Conservation (phyloP, 768 basidiomycete species). For the Boletellus emodensis region DNA sequence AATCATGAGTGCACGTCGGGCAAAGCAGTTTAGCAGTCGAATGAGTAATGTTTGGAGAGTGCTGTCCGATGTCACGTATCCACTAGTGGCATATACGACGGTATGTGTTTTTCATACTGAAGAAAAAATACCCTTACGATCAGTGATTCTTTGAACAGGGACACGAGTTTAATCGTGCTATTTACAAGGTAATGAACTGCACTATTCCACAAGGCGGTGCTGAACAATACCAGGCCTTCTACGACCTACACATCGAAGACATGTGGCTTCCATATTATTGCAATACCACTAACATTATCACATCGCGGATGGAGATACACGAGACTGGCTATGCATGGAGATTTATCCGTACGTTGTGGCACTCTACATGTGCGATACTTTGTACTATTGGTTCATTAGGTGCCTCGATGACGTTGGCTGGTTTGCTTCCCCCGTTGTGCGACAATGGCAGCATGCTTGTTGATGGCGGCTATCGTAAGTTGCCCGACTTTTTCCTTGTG, state of each 20-base stretch:
- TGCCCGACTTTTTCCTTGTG: neutral
- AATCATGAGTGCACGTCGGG: conserved; percentile 76
- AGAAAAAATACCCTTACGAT: neutral
- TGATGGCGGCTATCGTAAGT: conserved; percentile 83
- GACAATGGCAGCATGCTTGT: conserved; percentile 92
- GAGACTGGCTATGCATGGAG: conserved; percentile 99
- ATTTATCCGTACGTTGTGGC: conserved; percentile 61
- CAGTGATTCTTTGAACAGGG: conserved; percentile 49
- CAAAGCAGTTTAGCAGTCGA: conserved; percentile 87
- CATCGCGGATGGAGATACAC: conserved; percentile 95
- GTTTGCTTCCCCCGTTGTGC: conserved; percentile 89
- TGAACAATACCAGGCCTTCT: conserved; percentile 62
- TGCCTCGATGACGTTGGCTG: conserved; percentile 96
- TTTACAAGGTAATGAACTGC: conserved; percentile 67
- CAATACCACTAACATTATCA: conserved; percentile 96
- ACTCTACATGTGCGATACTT: neutral
- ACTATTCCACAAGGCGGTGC: neutral
- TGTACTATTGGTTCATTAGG: conserved; percentile 41
- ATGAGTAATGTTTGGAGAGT: conserved; percentile 96
- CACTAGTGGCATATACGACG: conserved; percentile 72
- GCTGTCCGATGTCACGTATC: conserved; percentile 85
- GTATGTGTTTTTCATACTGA: conserved; percentile 34
- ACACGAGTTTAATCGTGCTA: conserved; percentile 90
- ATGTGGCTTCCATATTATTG: conserved; percentile 99
- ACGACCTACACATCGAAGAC: conserved; percentile 91